These are phyloP conservation scores for Astrephomene gubernaculifera DNA, from an alignment of 139 green algal genomes.

Conservation along the genomic window DNA sequence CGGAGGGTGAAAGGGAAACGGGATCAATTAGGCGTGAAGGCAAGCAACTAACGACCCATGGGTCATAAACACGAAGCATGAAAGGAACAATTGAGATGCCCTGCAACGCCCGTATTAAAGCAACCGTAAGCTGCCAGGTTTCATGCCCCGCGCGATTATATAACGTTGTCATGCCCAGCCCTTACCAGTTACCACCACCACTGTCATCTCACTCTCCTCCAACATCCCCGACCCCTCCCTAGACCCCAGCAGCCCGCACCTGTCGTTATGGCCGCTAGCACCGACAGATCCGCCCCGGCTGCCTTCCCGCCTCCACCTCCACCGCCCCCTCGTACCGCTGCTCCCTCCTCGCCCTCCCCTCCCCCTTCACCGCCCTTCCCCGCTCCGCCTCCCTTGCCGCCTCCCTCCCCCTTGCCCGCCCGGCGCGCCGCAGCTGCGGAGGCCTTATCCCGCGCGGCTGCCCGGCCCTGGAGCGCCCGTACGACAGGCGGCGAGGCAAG, in stretches of 20 bases:
- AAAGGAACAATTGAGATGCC: not conserved
- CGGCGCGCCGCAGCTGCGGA: not conserved
- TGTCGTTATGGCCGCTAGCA: slow-evolving; percentile 85
- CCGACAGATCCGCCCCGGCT: slow-evolving; percentile 13
- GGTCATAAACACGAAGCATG: not conserved
- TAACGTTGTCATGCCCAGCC: too few relatives aligned
- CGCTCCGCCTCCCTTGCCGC: not conserved
- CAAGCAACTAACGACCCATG: too few relatives aligned
- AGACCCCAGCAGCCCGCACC: too few relatives aligned
- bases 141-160: too few relatives aligned
- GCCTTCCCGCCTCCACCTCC: not conserved
- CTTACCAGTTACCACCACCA: too few relatives aligned
- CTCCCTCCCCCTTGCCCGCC: not conserved
- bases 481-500: slow-evolving; percentile 55
- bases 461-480: slow-evolving; percentile 46
- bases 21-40: too few relatives aligned
- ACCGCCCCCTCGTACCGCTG: slow-evolving; percentile 47
- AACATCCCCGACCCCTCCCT: too few relatives aligned
- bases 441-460: slow-evolving; percentile 6
- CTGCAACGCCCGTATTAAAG: too few relatives aligned
- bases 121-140: too few relatives aligned
- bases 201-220: too few relatives aligned
- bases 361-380: slow-evolving; percentile 17
- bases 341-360: not conserved
- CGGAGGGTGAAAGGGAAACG: too few relatives aligned